Evolutionary conservation across 78 protist species (phyloP).

Genomic region (Pigoraptor vietnamica): DNA sequence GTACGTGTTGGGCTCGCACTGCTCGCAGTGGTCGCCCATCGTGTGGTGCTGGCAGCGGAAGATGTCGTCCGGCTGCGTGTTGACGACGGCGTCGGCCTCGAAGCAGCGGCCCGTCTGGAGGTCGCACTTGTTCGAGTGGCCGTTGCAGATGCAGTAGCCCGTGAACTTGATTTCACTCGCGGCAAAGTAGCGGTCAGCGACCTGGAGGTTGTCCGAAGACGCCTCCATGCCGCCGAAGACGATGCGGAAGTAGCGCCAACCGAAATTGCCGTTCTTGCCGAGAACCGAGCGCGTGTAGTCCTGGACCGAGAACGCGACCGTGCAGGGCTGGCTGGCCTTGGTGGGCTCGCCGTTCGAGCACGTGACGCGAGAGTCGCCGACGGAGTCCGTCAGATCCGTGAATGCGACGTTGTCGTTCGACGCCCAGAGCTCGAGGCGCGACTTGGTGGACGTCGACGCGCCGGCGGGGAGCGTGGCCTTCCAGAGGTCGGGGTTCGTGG

Average conservation of each 20-base stretch:
- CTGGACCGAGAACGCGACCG: background rate
- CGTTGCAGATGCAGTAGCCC: conserved; percentile 11
- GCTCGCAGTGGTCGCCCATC: background rate
- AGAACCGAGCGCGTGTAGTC: background rate
- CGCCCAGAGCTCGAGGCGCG: conserved; percentile 10
- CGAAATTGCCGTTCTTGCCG: background rate
- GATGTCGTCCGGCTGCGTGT: background rate
- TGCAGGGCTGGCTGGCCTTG: background rate
- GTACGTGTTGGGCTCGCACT: background rate
- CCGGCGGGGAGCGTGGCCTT: background rate
- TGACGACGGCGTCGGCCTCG: background rate
- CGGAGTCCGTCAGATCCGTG: background rate
- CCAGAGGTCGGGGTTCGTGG: background rate
- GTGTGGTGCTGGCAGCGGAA: background rate
- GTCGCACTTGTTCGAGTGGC: background rate
- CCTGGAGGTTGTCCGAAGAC: background rate
- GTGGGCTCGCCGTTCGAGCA: background rate
- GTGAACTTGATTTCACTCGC: background rate
- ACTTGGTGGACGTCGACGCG: background rate
- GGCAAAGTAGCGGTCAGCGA: background rate
- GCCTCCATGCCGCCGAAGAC: background rate
- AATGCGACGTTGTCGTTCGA: background rate
- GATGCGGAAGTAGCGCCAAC: background rate
- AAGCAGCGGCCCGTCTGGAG: background rate
- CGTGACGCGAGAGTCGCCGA: background rate